phyloP scores from a whole-genome alignment of 140 eudicot genomes.

The Erigeron philadelphicus region DNA sequence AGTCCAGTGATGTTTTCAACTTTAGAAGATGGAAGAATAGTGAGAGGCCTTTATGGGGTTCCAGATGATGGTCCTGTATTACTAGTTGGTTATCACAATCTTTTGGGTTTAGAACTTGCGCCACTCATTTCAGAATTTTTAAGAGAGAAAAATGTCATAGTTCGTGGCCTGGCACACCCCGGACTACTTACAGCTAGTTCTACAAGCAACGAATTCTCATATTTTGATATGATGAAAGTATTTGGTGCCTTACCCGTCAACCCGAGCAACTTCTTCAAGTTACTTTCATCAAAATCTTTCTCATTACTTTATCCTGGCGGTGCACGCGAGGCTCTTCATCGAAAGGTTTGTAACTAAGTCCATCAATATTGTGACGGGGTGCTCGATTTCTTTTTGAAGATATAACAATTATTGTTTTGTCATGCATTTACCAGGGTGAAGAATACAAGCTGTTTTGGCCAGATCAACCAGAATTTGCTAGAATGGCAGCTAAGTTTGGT shows the following conservation, averaged over 20 bases:
- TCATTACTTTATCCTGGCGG: constrained; percentile 91
- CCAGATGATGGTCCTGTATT: constrained; percentile 82
- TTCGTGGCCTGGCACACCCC: constrained; percentile 85
- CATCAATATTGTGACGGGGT: background rate
- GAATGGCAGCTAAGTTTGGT: constrained; percentile 87
- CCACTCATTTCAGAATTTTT: constrained; percentile 54
- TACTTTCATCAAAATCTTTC: constrained; percentile 52
- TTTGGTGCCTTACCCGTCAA: constrained; percentile 79
- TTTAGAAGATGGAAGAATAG: constrained; percentile 74
- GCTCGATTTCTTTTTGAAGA: background rate
- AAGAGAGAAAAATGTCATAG: constrained; percentile 52
- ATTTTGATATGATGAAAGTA: constrained; percentile 44
- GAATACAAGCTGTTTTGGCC: constrained; percentile 83
- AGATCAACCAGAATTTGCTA: constrained; percentile 76
- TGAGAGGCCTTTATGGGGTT: constrained; percentile 76
- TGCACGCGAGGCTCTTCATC: constrained; percentile 88
- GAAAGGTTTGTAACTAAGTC: constrained; percentile 46
- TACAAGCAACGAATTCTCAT: constrained; percentile 33
- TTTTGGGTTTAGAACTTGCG: constrained; percentile 69
- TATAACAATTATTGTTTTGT: background rate
- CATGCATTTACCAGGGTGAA: constrained; percentile 55
- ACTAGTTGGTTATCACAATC: constrained; percentile 87
- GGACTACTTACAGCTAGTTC: constrained; percentile 33
- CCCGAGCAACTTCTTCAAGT: constrained; percentile 60
- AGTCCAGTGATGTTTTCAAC: constrained; percentile 86